Base-by-base conservation (phyloP, 768 basidiomycete species). In the Amylocystis lapponica region DNA sequence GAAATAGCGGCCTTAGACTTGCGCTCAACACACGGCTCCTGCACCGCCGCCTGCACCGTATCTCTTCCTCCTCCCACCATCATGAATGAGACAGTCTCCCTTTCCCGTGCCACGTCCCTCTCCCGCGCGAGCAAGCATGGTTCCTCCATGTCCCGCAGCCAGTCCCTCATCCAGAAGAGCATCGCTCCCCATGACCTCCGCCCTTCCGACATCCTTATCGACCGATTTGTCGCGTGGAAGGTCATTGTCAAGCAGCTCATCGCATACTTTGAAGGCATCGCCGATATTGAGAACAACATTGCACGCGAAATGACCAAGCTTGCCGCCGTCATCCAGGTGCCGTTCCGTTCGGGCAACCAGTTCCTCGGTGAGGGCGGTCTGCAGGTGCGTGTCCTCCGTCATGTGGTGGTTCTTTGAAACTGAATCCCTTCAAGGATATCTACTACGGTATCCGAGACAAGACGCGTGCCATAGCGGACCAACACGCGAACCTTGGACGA, bases 311-410 rank as follows among this genome's bases (percentile, higher is more conserved):
- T 97, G 58, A 87, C 85, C 5, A 94, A 95, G 62, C 81, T 99
- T 33, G 87, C 88, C 9, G 91, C 84, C 2, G 90, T 98, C 48
- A 95, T 99, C 47, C 95, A 99, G 62, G 95, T 98, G 0, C 96
- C 96, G 0, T 98, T 99, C 70, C 72, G 85, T 27, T 78, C 89
- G 3, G 94, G 93, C 6, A 95, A 96, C 66, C 95, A 98, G 69
- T 99, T 99, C 60, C 72, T 99, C 4, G 96, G 96, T n/a, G 93
- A 98, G 63, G 90, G 89, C 11, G 95, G 96, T 36, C 69, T 99
- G 37, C 91, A 94, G 76, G 83, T 78, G 46, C 26, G 71, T 43
- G 52, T 23, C n/a, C n/a, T n/a, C n/a, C n/a, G n/a, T n/a, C n/a
- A 42, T 37, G 42, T 13, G 33, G 10, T 25, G 6, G 42, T 30